phyloP scores from a whole-genome alignment of 2,329 filamentous ascomycete genomes.

The Colletotrichum spinosum region DNA sequence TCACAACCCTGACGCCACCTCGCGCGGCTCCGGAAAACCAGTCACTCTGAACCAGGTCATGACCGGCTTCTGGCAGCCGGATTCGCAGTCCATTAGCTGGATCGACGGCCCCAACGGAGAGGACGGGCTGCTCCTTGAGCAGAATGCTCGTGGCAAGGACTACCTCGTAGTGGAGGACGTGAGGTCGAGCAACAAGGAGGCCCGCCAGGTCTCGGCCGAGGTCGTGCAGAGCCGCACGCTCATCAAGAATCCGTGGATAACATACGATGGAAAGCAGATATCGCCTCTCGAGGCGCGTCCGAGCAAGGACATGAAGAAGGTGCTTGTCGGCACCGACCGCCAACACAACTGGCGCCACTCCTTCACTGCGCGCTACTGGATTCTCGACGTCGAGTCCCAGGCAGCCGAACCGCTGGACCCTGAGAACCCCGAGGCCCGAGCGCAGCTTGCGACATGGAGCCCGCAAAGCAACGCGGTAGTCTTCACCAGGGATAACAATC shows the following conservation, averaged over 20 bases:
- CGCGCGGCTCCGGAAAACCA: constrained; percentile 74
- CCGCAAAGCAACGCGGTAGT: constrained; percentile 87
- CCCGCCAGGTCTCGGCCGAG: constrained; percentile 43
- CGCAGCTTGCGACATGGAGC: constrained; percentile 92
- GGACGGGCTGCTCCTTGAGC: constrained; percentile 87
- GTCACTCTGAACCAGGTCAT: constrained; percentile 80
- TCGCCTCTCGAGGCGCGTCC: constrained; percentile 75
- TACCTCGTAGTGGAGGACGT: constrained; percentile 92
- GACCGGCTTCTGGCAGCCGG: constrained; percentile 72
- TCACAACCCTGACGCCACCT: constrained; percentile 76
- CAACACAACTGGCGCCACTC: constrained; percentile 92
- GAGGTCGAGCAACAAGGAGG: constrained; percentile 51
- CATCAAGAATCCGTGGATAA: constrained; percentile 77
- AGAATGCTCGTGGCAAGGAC: constrained; percentile 71
- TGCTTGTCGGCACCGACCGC: constrained; percentile 80
- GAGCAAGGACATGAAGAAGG: constrained; percentile 85
- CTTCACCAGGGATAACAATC: constrained; percentile 92
- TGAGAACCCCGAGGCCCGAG: constrained; percentile 68
- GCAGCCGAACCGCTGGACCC: constrained; percentile 82
- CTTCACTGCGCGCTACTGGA: constrained; percentile 86
- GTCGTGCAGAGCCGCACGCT: constrained; percentile 71
- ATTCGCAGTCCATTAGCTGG: constrained; percentile 78
- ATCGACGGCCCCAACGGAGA: constrained; percentile 79
- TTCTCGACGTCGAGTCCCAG: constrained; percentile 89
- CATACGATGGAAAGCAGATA: constrained; percentile 66